Conservation (phyloP, 805 yeast species). For the Lipomyces mesembrius region DNA sequence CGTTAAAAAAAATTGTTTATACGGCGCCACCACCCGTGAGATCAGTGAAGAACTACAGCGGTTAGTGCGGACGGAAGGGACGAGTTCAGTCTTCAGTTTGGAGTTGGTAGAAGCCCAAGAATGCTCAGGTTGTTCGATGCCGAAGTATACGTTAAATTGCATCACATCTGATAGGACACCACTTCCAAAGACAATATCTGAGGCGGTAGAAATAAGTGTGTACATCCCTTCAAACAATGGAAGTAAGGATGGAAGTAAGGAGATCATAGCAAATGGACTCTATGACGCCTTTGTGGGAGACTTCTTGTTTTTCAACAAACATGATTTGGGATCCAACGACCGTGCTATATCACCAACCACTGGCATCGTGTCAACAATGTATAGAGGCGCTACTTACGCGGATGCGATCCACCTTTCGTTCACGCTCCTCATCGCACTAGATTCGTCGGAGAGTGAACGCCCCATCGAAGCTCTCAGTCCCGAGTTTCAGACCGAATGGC, state of each 20-base stretch:
- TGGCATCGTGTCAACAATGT: slow-evolving; percentile 8
- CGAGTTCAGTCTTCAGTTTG: slow-evolving; percentile 36
- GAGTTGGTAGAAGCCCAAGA: background rate
- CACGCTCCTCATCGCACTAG: slow-evolving; percentile 25
- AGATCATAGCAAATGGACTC: slow-evolving; percentile 13
- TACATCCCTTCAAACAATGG: background rate
- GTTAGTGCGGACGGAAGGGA: background rate
- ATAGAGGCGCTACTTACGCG: slow-evolving; percentile 18
- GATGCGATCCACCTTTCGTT: slow-evolving; percentile 30
- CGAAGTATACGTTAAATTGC: slow-evolving; percentile 9
- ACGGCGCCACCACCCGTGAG: slow-evolving; percentile 1
- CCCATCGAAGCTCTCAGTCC: background rate
- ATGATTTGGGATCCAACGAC: slow-evolving; percentile 21
- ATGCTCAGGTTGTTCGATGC: background rate
- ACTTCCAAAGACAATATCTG: slow-evolving; percentile 11
- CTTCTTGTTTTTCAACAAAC: slow-evolving; percentile 24
- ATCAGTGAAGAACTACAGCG: background rate
- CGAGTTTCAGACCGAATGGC: slow-evolving; percentile 11
- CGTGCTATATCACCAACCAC: background rate
- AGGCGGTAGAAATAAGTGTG: background rate
- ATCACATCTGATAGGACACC: slow-evolving; percentile 1
- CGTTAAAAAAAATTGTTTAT: slow-evolving; percentile 1
- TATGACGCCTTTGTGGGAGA: slow-evolving; percentile 21
- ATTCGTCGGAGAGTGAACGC: background rate
- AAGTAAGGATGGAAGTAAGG: background rate